These are phyloP conservation scores for Zygosaccharomyces lentus DNA, from an alignment of 805 yeast genomes.

Conservation along the genomic window DNA sequence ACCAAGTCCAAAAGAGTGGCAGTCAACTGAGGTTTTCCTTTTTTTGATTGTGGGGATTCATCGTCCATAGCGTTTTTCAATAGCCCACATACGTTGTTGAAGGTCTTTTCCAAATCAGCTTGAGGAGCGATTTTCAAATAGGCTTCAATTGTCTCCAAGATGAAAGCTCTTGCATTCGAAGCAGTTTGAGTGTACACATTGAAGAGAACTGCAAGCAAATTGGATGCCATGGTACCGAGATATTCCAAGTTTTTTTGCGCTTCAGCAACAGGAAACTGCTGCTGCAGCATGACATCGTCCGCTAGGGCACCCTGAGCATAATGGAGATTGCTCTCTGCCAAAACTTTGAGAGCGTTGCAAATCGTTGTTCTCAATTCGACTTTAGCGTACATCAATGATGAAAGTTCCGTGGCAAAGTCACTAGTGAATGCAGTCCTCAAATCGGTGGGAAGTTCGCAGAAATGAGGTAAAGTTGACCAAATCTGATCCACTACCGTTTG, in stretches of 20 bases:
- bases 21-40: constrained; percentile 44
- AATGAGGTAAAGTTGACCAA: constrained; percentile 87
- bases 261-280: constrained; percentile 53
- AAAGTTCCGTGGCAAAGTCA: constrained; percentile 69
- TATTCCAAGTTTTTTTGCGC: constrained; percentile 58
- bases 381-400: constrained; percentile 69
- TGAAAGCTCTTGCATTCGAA: constrained; percentile 76
- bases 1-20: constrained; percentile 89
- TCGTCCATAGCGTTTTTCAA: constrained; percentile 71
- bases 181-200: constrained; percentile 89
- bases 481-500: constrained; percentile 85
- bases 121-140: constrained; percentile 66
- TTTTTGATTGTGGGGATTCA: constrained; percentile 38
- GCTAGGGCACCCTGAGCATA: constrained; percentile 57
- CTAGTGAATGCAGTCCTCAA: constrained; percentile 59
- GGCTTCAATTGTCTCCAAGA: constrained; percentile 80
- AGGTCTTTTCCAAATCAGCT: constrained; percentile 66
- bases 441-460: constrained; percentile 83
- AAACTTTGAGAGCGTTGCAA: constrained; percentile 71
- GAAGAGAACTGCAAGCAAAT: constrained; percentile 79
- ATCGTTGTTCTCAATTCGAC: constrained; percentile 75
- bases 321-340: constrained; percentile 65
- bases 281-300: constrained; percentile 54
- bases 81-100: constrained; percentile 78
- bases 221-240: constrained; percentile 61